A percentile compares a stretch with the other conserved stretches of the same genome.
Evolutionary conservation across 768 basidiomycete species (phyloP).

Genomic region (Sarcodon sp.): DNA sequence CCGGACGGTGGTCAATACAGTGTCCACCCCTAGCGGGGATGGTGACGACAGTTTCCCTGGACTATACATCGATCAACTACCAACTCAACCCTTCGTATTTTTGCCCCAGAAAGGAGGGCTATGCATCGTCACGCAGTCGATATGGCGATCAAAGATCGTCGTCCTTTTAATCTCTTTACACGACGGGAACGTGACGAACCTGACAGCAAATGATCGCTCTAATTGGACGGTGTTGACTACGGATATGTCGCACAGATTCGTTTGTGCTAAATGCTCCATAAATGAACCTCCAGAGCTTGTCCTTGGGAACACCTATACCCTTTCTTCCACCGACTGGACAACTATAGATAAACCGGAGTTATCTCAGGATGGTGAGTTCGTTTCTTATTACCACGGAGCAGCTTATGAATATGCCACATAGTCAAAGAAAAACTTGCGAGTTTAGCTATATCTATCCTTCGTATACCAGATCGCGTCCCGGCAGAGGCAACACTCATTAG

Average conservation of each 20-base stretch:
- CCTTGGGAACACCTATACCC: conserved; percentile 24
- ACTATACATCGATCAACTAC: conserved; percentile 40
- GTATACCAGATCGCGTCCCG: conserved; percentile 34
- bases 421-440: conserved; percentile 27
- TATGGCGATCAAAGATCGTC: conserved; percentile 41
- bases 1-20: conserved; percentile 25
- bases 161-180: conserved; percentile 31
- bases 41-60: conserved; percentile 40
- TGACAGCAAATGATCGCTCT: conserved; percentile 29
- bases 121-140: conserved; percentile 30
- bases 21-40: conserved; percentile 19
- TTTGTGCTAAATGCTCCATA: conserved; percentile 39
- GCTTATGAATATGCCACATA: conserved; percentile 10
- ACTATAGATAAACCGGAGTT: conserved; percentile 31
- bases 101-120: conserved; percentile 12
- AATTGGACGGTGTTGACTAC: conserved; percentile 46
- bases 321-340: conserved; percentile 18
- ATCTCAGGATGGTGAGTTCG: conserved; percentile 24
- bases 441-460: conserved; percentile 30
- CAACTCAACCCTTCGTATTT: conserved; percentile 21
- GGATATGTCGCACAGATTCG: conserved; percentile 25
- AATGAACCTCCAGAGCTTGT: conserved; percentile 34
- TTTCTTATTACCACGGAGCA: not conserved
- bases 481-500: conserved; percentile 44
- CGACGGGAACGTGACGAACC: conserved; percentile 26